phyloP scores from a whole-genome alignment of 305 asterid species.

The Fraxinus velutina region DNA sequence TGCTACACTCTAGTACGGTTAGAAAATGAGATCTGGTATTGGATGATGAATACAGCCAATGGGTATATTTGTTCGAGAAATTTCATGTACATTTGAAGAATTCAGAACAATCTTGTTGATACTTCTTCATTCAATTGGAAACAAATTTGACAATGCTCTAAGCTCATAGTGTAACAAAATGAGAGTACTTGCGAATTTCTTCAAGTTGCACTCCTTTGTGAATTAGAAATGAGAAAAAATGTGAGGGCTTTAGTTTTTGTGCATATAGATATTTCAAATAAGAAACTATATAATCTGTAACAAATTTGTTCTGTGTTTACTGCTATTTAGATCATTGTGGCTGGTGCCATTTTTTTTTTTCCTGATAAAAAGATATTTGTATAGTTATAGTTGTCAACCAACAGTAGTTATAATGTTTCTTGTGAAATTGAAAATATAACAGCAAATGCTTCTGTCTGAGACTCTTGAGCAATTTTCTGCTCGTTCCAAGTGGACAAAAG shows the following conservation, averaged over 20 bases:
- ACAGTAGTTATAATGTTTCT: not conserved
- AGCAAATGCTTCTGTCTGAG: not conserved
- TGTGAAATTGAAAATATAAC: not conserved
- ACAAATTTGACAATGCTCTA: not conserved
- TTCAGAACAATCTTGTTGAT: not conserved
- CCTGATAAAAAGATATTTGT: not conserved
- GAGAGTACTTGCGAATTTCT: not conserved
- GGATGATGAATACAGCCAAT: not conserved
- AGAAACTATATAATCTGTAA: not conserved
- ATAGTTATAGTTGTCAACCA: no score
- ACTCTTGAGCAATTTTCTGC: not conserved
- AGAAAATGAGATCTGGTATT: not conserved
- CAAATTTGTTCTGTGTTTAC: not conserved
- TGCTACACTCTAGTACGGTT: not conserved
- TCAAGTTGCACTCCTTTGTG: not conserved
- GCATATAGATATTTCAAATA: not conserved
- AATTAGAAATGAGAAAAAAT: not conserved
- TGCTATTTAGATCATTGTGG: not conserved
- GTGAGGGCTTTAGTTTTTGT: not conserved
- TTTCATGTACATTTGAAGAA: not conserved
- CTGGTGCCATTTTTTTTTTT: not conserved
- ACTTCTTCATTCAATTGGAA: not conserved
- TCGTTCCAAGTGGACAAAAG: not conserved
- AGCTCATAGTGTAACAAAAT: not conserved
- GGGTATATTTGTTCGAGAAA: not conserved